Evolutionary conservation across 495 filamentous ascomycete genomes (phyloP), one percentile per base, ranked within the genome.

Genomic region (Chaetomium fimeti): DNA sequence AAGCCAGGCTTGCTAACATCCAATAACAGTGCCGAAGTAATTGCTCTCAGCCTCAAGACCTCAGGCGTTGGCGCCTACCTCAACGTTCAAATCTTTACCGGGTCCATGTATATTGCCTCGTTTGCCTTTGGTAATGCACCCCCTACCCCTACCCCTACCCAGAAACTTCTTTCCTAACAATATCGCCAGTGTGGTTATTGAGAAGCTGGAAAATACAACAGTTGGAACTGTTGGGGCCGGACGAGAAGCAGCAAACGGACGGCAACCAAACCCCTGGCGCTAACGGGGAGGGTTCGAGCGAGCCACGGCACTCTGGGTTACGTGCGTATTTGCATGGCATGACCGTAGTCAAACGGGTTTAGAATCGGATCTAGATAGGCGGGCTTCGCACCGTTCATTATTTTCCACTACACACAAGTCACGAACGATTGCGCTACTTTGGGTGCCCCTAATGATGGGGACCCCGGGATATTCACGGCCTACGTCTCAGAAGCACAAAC

Each of bases 11-110:
- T 49, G 49, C 62, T 61, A 57, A 62, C 47, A 13, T 29, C 15
- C 27, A 13, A 38, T 7, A 13, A 24, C 42, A 74, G 72, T 63
- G 84, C 88, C 42, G 91, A 94, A 67, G 82, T 87, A 0, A 92
- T 93, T 70, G 89, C 80, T 2, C 78, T 94, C n/a, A 78, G 86
- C 61, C 82, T 94, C 61, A 77, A 83, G 60, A 75, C 78, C 28
- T 66, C 82, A 24, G 77, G 79, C 0, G 52, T 72, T 9, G 57
- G 70, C 58, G 77, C 74, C 18, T 81, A 80, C 38, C 63, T 79
- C 18, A 43, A 79, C 56, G 78, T 79, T 25, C 78, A 81, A 40
- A 54, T 76, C 13, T 77, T 80, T 58, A 73, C 75, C 1, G 78
- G 71, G 7, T 64, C 72, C 45, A 64, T 80, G 60, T 80, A 73